A percentile compares a stretch with the other conserved stretches of the same genome.
Evolutionary conservation across 371 early-diverging fungal species (phyloP).

Genomic region (Entomophthora muscae): DNA sequence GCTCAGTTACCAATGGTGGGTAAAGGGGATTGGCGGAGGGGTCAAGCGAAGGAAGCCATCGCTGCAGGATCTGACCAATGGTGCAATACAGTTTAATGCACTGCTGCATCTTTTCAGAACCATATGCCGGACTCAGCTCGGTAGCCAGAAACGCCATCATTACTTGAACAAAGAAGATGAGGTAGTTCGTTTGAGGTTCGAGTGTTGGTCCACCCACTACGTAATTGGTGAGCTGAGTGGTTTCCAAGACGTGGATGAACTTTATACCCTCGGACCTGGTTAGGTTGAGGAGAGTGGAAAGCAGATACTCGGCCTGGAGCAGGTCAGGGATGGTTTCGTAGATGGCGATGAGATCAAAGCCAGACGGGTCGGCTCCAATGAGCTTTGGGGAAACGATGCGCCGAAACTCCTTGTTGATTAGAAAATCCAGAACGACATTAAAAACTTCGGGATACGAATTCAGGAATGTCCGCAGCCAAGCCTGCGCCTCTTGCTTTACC

Average conservation of each 20-base stretch:
- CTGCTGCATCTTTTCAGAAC: background rate
- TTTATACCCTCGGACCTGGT: constrained; percentile 2
- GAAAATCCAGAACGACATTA: background rate
- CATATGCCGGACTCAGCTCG: background rate
- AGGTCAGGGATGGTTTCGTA: constrained; percentile 8
- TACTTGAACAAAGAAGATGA: constrained; percentile 3
- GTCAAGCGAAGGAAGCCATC: background rate
- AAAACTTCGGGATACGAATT: background rate
- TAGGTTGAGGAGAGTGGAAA: constrained; percentile 1
- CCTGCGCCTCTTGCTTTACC: background rate
- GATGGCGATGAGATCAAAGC: background rate
- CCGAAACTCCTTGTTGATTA: background rate
- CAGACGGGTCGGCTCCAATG: background rate
- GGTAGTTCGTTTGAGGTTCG: background rate
- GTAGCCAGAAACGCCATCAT: background rate
- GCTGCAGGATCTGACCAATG: background rate
- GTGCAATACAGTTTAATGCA: constrained; percentile 5
- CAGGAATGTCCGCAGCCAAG: constrained; percentile 2
- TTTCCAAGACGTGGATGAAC: constrained; percentile 3
- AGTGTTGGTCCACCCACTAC: background rate
- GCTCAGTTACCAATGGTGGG: background rate
- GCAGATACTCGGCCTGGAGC: background rate
- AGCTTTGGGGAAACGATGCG: background rate
- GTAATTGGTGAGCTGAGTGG: background rate
- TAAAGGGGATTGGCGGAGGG: background rate